Percentiles rank a stretch among this genome's conserved stretches.
These are phyloP conservation scores for Dissoconium aciculare DNA, from an alignment of 2,329 filamentous ascomycete species.

Conservation along the genomic window DNA sequence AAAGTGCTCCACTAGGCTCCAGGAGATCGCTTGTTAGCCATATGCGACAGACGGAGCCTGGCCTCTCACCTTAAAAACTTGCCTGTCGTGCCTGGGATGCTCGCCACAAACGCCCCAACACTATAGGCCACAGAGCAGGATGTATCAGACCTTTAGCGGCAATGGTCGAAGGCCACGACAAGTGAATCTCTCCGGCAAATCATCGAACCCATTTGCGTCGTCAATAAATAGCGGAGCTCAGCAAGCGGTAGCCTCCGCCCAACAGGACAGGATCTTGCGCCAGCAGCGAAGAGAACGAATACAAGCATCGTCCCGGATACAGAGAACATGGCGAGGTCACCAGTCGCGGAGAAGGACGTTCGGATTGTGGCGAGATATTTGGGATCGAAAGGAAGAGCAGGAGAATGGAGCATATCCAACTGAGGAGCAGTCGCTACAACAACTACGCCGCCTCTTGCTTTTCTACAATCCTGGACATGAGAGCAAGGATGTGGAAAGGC, in stretches of 20 bases:
- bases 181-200: slow-evolving; percentile 80
- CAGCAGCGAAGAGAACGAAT: slow-evolving; percentile 67
- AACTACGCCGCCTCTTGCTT: slow-evolving; percentile 30
- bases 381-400: slow-evolving; percentile 41
- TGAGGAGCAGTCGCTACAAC: slow-evolving; percentile 26
- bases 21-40: no score
- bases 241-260: slow-evolving; percentile 67
- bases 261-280: slow-evolving; percentile 67
- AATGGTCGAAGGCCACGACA: slow-evolving; percentile 72
- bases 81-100: no score
- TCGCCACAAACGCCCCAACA: no score
- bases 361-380: slow-evolving; percentile 41
- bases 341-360: slow-evolving; percentile 44
- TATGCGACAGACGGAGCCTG: no score
- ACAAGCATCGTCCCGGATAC: slow-evolving; percentile 58
- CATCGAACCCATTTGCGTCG: slow-evolving; percentile 56
- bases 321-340: slow-evolving; percentile 72
- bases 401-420: slow-evolving; percentile 23
- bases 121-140: no score
- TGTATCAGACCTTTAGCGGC: slow-evolving; percentile 90
- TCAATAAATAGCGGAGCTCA: slow-evolving; percentile 41
- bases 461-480: slow-evolving; percentile 28
- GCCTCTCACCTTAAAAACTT: no score
- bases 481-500: slow-evolving; percentile 25
- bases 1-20: no score